Base-by-base conservation (phyloP, 2,329 filamentous ascomycete species). In the Huntiella abstrusa region DNA sequence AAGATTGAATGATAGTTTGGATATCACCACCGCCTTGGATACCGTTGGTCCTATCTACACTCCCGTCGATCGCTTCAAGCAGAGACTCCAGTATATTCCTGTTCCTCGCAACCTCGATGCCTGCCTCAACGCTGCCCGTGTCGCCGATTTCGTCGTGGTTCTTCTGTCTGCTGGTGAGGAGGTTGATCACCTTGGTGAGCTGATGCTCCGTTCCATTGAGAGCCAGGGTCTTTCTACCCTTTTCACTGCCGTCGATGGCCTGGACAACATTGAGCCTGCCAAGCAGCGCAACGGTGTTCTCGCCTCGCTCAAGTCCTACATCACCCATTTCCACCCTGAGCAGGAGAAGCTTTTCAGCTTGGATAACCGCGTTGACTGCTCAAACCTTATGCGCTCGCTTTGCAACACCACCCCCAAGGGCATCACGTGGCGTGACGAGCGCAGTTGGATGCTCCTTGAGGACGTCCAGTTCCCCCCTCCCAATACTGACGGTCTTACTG, bases 391-490 rank as follows among this genome's bases (percentile, higher is more conserved):
- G 62, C 75, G 92, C 45, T 88, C 86, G 22, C 66, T 98, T 12
- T 98, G 91, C 68, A 94, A 79, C 52, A 85, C 82, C 33, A 86
- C 81, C 38, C 88, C 91, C 8, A 96, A 93, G 64, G 91, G 91
- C 1, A 75, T 98, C n/a, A 69, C 80, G 52, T 98, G 91, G 91
- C 76, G 91, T 55, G 91, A 98, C 45, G 85, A 94, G 53, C 74
- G 91, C 54, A 93, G 86, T 55, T 98, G 91, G 83, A 84, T 98
- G 80, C 65, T 94, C 48, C 75, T 88, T 4, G 91, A 98, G 53
- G 73, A 87, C 22, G 68, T 94, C 45, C 64, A 73, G 54, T 93
- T 86, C 70, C 70, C 75, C 8, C 70, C 75, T 10, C 68, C 73
- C 22, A 67, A 64, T 4, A 69, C 69, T 8, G 66, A 69, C 1